Base-by-base conservation (phyloP, 805 yeast species). In the Sugiyamaella boreocaroliniensis region DNA sequence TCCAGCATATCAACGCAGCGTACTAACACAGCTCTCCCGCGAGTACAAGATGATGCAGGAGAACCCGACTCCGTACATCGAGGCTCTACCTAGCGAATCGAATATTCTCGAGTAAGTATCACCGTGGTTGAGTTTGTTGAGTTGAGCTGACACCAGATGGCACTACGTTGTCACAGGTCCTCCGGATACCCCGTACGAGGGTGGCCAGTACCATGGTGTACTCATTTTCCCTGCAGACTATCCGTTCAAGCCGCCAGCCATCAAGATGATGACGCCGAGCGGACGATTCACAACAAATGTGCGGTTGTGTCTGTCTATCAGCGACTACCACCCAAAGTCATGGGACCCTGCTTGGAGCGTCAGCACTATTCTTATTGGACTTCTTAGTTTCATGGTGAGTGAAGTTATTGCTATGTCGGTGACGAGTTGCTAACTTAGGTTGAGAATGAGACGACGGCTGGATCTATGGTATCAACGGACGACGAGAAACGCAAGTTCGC, bases 331-430 rank as follows among this genome's bases (percentile, higher is more conserved):
- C 62, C 97, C 96, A 2, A 93, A 89, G 67, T 73, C 85, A 1
- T 90, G 98, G 98, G 89, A 90, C 67, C 97, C 98, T 1, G 89
- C 95, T 6, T 90, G 97, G 97, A 82, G 89, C 45, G 97, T 90
- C 22, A 75, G 88, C 34, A 89, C 97, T 0, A 90, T 90, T 18
- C 74, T 90, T 60, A 86, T 83, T 10, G 98, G 97, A 0, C 72
- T 90, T 40, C 72, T 90, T 58, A 87, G 96, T 65, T 90, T 90
- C 64, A 90, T 90, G 98, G 29, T 88, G 95, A 26, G 20, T 41
- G 11, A 4, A n/a, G 12, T 11, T 11, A 11, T 4, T 41, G 26
- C 4, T 12, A 11, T 41, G 26, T 41, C 15, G 3, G 26, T 8
- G 2, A n/a, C 15, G 15, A n/a, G 15, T n/a, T 0, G 12, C 37